Percentiles rank a stretch among this genome's conserved stretches.
Conservation (phyloP, 2,329 filamentous ascomycete species). For the Alternaria brassicicola region DNA sequence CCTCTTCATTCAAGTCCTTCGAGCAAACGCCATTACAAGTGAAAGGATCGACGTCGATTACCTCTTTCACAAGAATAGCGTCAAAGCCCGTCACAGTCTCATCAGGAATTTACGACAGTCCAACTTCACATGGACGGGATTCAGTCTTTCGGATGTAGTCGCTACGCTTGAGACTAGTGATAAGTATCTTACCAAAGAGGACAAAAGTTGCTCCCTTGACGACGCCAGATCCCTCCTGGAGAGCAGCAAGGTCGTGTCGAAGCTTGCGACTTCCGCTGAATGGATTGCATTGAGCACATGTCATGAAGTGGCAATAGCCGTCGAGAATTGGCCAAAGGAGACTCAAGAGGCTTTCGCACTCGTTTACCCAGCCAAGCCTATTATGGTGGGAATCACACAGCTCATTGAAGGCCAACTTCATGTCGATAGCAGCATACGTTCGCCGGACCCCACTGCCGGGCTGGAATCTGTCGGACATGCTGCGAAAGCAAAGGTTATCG, state of each 20-base stretch:
- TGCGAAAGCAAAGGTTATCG: slow-evolving; percentile 34
- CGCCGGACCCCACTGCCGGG: slow-evolving; percentile 32
- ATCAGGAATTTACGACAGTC: slow-evolving; percentile 82
- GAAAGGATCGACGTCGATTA: slow-evolving; percentile 85
- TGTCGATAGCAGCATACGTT: slow-evolving; percentile 51
- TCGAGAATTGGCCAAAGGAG: slow-evolving; percentile 69
- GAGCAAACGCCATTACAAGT: slow-evolving; percentile 86
- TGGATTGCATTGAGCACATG: slow-evolving; percentile 71
- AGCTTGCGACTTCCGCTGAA: slow-evolving; percentile 64
- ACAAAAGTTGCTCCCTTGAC: slow-evolving; percentile 62
- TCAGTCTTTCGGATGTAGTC: slow-evolving; percentile 66
- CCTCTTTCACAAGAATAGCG: slow-evolving; percentile 80
- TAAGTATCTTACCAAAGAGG: slow-evolving; percentile 69
- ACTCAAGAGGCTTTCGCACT: slow-evolving; percentile 72
- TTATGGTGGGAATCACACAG: slow-evolving; percentile 65
- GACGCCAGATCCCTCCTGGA: slow-evolving; percentile 67
- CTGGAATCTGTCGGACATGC: slow-evolving; percentile 37
- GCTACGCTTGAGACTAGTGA: slow-evolving; percentile 69
- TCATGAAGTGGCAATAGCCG: slow-evolving; percentile 78
- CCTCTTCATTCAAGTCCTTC: slow-evolving; percentile 81
- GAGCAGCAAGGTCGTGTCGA: slow-evolving; percentile 69
- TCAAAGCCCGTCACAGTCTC: slow-evolving; percentile 68
- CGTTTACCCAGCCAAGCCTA: slow-evolving; percentile 51
- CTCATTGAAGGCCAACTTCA: slow-evolving; percentile 62
- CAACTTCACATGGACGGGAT: slow-evolving; percentile 86